Evolutionary conservation across 352 stramenopile species (phyloP), one percentile per base, ranked within the genome.

Genomic region (Thraustotheca clavata): DNA sequence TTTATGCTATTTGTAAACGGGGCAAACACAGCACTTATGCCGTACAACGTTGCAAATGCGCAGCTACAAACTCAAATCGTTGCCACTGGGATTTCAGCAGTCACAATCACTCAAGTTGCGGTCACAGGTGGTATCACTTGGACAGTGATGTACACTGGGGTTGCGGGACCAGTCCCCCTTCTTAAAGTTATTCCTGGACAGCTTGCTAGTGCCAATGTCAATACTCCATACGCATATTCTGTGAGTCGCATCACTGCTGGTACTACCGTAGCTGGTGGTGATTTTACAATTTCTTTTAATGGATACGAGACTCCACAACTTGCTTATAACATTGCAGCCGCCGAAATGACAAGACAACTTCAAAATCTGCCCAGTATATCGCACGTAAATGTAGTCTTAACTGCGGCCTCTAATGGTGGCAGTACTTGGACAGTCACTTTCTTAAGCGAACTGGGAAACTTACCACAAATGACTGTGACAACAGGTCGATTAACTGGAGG

Each of bases 361-460:
- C 83, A 97, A 68, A 97, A 98, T 60, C 74, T 98, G 2, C 72
- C 73, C 8, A 90, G 71, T 0, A 72, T 95, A 18, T 80, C 84
- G 0, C 60, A 95, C 16, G 88, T 98, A 16, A 49, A 61, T 2
- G 90, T 98, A 0, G 68, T 78, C 12, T 77, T 74, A 46, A 75
- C 73, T 0, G 69, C 80, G 4, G 72, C 75, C 0, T 43, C 68
- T 1, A 76, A 92, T 63, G 95, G 92, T 49, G 75, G 73, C 0
- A 86, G 81, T 72, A 73, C 50, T 1, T 98, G 94, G 94, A 80
- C 83, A 34, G 76, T 98, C 4, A 95, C 84, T 3, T 98, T 98
- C 66, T 52, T 94, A 20, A 97, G 91, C 8, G 88, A 98, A 52
- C 71, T 96, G n/a, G 94, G 95, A 0, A 83, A 99, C 68, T 66